Base-by-base conservation (phyloP, 352 stramenopile genomes). In the Phytophthora agathidicida region DNA sequence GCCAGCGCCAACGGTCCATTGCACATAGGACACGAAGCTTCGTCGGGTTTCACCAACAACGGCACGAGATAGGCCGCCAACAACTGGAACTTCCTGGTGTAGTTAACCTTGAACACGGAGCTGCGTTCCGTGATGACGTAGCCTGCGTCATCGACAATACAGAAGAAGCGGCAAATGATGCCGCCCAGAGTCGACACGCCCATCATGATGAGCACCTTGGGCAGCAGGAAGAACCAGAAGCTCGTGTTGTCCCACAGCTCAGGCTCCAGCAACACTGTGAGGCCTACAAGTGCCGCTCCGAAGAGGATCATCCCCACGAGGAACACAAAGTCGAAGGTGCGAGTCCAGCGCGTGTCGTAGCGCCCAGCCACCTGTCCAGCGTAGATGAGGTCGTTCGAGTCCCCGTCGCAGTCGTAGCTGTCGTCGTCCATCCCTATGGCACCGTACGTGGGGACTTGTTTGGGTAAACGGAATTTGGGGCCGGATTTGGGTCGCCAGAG, bases 91-190 rank as follows among this genome's bases (percentile, higher is more conserved):
- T 94, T 94, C 16, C 86, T 75, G 38, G 86, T 94, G 68, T 94
- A 94, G 59, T 94, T 94, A 47, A 94, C 86, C 52, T 94, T 94
- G 63, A 94, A 94, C 23, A 72, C 75, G 8, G 86, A 94, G 58
- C 68, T 87, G 37, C 80, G 77, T 49, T 92, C 79, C 14, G 86
- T 93, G 42, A 94, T 91, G 65, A 94, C 86, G 68, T 94, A 94
- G 1, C 86, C 86, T 20, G 80, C 79, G 32, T 89, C 81, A 46
- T 94, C 86, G 5, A 94, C 81, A 41, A 86, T 79, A 41, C 83
- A 94, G 62, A 91, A 94, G 65, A 83, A 88, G 46, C 86, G 83
- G 52, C 86, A 94, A 6, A 94, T 59, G 43, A 92, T 77, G 35
- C 86, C 86, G 39, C 86, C 86, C 2, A 94, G 59, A 14, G 86